Base-by-base conservation (phyloP, 495 filamentous ascomycete species). In the Annulohypoxylon nitens region DNA sequence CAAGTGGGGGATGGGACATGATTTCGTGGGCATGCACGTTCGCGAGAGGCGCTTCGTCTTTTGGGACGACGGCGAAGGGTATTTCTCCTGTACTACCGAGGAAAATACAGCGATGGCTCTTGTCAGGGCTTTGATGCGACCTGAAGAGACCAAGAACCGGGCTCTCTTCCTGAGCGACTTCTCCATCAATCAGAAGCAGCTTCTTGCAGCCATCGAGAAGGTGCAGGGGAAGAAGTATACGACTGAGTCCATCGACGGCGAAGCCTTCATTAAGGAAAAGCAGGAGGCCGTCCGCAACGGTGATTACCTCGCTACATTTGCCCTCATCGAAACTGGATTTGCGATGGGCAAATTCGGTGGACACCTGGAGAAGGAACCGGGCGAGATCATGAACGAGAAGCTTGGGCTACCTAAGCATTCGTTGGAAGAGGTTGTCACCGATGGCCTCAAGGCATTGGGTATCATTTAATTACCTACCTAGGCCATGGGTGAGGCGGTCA, bases 71-170 rank as follows among this genome's bases (percentile, higher is more conserved):
- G 84, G 86, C 0, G 78, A 83, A 36, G 75, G 67, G 3, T 54
- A 65, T 18, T 80, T 85, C 64, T 86, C 83, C 25, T 71, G 75
- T 16, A 84, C 83, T 2, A 83, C 81, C 8, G 77, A 85, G 55
- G 63, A 75, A 12, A 81, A 79, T 23, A 74, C 84, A 7, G 83
- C 76, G 6, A 70, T 75, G 26, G 83, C 75, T 14, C 48, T 85
- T 2, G 75, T 79, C 4, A 76, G 73, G 4, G 75, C 78, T 25
- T 61, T 86, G 23, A 75, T 67, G 25, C 43, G n/a, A 34, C 71
- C 77, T 0, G 79, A 82, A 2, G 78, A 80, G 34, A 86, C 83
- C 39, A 80, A 78, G 69, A 86, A 86, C 59, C 75, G 67, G 14
- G 67, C 69, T 25, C 72, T 85, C 7, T 82, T 79, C 67, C 67